Conservation (phyloP, 1,284 basidiomycete species). For the Apiotrichum sp. region DNA sequence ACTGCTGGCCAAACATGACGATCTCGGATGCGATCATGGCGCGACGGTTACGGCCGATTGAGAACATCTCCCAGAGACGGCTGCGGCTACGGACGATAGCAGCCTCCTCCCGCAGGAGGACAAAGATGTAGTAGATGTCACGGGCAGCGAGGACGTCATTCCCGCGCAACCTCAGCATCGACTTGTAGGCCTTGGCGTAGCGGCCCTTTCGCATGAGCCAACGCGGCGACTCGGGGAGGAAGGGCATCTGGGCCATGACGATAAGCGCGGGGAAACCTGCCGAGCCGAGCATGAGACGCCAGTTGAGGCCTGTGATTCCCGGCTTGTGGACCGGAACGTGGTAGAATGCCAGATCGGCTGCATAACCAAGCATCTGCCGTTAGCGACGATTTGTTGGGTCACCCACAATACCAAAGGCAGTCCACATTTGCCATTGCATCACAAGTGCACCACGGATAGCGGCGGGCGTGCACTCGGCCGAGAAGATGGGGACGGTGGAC, state of each 20-base stretch:
- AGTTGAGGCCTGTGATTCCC: too few relatives aligned
- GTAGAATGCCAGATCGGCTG: slow-evolving; percentile 8
- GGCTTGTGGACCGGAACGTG: too few relatives aligned
- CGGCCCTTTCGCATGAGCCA: slow-evolving; percentile 51
- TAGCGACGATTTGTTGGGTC: slow-evolving; percentile 5
- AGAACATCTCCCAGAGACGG: slow-evolving; percentile 2
- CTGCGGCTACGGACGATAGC: slow-evolving; percentile 25
- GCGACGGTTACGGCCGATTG: not conserved
- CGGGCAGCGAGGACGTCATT: slow-evolving; percentile 8
- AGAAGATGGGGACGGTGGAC: slow-evolving; percentile 35
- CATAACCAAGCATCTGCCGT: slow-evolving; percentile 22
- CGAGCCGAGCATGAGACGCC: too few relatives aligned
- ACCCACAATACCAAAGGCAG: slow-evolving; percentile 17
- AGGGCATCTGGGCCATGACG: slow-evolving; percentile 40
- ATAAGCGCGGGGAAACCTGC: slow-evolving; percentile 2
- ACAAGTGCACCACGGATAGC: slow-evolving; percentile 64
- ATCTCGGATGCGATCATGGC: not conserved
- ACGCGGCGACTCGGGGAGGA: slow-evolving; percentile 52
- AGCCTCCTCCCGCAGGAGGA: slow-evolving; percentile 24
- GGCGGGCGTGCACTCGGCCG: slow-evolving; percentile 22
- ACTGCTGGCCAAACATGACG: slow-evolving; percentile 19
- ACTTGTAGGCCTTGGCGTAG: slow-evolving; percentile 20
- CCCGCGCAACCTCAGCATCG: slow-evolving; percentile 23
- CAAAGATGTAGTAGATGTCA: slow-evolving; percentile 7
- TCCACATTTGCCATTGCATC: slow-evolving; percentile 36